A percentile compares a stretch with the other conserved stretches of the same genome.
phyloP scores from a whole-genome alignment of 73 alveolate species.

The Durusdinium trenchii region DNA sequence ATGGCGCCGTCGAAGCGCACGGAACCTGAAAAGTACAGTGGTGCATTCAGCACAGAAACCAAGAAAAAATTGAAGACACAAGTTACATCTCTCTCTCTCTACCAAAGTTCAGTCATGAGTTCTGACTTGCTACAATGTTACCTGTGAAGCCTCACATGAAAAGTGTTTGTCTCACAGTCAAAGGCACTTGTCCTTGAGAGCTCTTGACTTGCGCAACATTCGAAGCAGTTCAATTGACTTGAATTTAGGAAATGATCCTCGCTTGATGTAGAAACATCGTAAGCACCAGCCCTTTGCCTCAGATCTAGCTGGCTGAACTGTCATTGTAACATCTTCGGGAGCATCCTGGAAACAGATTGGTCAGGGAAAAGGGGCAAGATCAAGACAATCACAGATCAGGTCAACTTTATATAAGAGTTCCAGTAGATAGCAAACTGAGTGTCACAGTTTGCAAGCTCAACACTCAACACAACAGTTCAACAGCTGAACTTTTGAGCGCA shows the following conservation, averaged over 20 bases:
- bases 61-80: too few species aligned
- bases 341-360: background rate
- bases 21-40: background rate
- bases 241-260: background rate
- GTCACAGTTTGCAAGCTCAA: background rate
- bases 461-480: background rate
- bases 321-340: background rate
- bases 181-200: background rate
- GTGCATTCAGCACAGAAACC: too few species aligned
- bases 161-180: background rate
- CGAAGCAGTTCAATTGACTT: background rate
- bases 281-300: background rate
- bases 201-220: background rate
- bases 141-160: too few species aligned
- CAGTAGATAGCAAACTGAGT: background rate
- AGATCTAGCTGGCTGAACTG: background rate
- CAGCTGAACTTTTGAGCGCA: background rate
- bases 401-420: too few species aligned
- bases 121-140: too few species aligned
- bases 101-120: too few species aligned
- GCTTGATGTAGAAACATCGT: slow-evolving; percentile 8
- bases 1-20: background rate
- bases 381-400: background rate
- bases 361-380: background rate
- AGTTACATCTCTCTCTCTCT: too few species aligned